phyloP scores from a whole-genome alignment of 169 alveolate genomes.

The Prorocentrum cordatum region DNA sequence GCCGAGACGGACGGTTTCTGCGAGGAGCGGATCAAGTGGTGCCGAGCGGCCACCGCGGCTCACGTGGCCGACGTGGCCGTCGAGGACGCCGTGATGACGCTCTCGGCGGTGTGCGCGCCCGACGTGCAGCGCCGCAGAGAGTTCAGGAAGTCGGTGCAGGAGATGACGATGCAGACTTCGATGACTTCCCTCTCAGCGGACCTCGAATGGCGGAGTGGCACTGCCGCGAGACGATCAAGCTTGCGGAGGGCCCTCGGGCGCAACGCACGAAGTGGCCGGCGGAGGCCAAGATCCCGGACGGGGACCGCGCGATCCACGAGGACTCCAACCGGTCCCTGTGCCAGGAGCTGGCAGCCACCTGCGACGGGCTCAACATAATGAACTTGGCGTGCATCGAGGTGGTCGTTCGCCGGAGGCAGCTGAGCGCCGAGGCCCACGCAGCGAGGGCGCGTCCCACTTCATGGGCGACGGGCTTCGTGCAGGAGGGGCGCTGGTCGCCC shows the following conservation, averaged over 20 bases:
- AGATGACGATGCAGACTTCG: too few relatives aligned
- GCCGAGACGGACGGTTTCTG: too few relatives aligned
- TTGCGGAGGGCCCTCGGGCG: background rate
- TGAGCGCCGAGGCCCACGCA: background rate
- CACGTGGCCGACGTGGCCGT: too few relatives aligned
- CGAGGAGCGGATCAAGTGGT: too few relatives aligned
- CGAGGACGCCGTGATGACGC: too few relatives aligned
- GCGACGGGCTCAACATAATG: background rate
- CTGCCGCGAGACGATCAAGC: background rate
- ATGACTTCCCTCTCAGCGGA: too few relatives aligned
- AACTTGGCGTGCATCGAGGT: conserved; percentile 4
- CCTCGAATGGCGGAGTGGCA: too few relatives aligned
- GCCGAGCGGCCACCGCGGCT: too few relatives aligned
- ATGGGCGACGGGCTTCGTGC: background rate
- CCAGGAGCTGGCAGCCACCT: background rate
- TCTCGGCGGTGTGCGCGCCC: too few relatives aligned
- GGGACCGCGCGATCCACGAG: background rate
- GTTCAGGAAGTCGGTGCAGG: too few relatives aligned
- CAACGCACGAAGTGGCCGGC: conserved; percentile 2
- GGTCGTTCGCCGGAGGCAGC: background rate
- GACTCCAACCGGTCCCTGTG: background rate
- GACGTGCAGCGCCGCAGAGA: too few relatives aligned
- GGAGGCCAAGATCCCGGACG: conserved; percentile 3
- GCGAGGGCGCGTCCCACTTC: background rate
- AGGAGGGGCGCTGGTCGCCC: background rate